Evolutionary conservation across 345 rosid species (phyloP), one percentile per base, ranked within the genome.

Genomic region (Arabidopsis thaliana): DNA sequence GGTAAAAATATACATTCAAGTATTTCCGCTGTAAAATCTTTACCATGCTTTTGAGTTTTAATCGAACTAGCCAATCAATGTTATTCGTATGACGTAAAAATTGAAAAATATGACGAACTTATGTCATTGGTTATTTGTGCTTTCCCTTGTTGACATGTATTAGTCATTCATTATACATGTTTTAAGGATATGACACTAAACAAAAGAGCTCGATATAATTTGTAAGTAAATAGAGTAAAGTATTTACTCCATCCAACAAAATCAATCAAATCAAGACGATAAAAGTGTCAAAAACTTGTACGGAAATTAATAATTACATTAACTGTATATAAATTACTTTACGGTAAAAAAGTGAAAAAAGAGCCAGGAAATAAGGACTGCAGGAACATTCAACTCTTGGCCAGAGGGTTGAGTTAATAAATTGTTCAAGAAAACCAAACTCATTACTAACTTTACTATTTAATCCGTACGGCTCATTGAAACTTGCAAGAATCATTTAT

Each of bases 251-350:
- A 30, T 36, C 46, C 1, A 69, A 42, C 16, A 49, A 38, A 50
- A 59, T 59, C 67, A 59, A 48, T 59, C 67, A 59, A 59, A 71
- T 71, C 67, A 71, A 24, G 9, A 48, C 40, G n/a, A 58, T 58
- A 33, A n/a, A 22, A 28, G 2, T 40, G 51, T 55, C 38, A 5
- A 55, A 28, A 53, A 55, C 40, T n/a, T 55, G 52, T 28, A 40
- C 52, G 40, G 41, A 5, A 46, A 16, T 7, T 46, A 16, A 46
- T 46, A 46, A 46, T n/a, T 6, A 45, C n/a, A 12, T 42, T 51
- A 24, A 51, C 3, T 49, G 1, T 5, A 9, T 25, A 32, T 11
- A 12, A 12, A 5, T 13, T 44, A 14, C 7, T 2, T 13, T 5
- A 13, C 7, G 1, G 14, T 16, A 13, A 13, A 42, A 42, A 42